Conservation (phyloP, 805 yeast genomes). For the Sugiyamaella floridensis region DNA sequence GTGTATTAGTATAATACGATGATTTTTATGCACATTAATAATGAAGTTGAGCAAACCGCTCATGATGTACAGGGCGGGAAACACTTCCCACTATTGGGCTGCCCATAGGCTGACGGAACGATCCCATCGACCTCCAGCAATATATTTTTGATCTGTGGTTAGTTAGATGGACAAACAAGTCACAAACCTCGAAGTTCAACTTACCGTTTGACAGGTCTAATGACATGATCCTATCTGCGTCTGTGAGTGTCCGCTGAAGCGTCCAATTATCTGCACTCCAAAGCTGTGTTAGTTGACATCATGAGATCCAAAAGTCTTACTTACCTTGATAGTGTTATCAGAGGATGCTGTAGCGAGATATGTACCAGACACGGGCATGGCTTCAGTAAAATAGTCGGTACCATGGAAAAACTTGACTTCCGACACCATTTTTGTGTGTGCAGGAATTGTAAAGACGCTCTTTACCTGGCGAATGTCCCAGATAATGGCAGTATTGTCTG, state of each 20-base stretch:
- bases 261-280: constrained; percentile 71
- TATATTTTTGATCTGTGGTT: constrained; percentile 31
- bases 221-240: constrained; percentile 65
- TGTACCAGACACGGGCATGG: constrained; percentile 33
- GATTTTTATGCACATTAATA: not conserved
- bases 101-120: constrained; percentile 64
- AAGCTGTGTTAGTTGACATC: constrained; percentile 18
- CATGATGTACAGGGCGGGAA: too few relatives aligned
- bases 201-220: constrained; percentile 43
- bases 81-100: constrained; percentile 4
- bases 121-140: constrained; percentile 80
- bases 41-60: not conserved
- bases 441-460: constrained; percentile 47
- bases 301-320: not conserved
- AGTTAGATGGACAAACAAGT: not conserved
- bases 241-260: constrained; percentile 43
- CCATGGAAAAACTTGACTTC: constrained; percentile 47
- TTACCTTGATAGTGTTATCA: constrained; percentile 53
- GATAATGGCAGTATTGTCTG: constrained; percentile 68
- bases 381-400: not conserved
- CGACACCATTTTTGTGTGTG: constrained; percentile 68
- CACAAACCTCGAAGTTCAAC: not conserved
- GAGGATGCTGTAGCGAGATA: constrained; percentile 58
- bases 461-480: constrained; percentile 74
- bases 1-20: not conserved